Evolutionary conservation across 805 yeast species (phyloP), one percentile per base, ranked within the genome.

Genomic region (Kazachstania bromeliacearum): DNA sequence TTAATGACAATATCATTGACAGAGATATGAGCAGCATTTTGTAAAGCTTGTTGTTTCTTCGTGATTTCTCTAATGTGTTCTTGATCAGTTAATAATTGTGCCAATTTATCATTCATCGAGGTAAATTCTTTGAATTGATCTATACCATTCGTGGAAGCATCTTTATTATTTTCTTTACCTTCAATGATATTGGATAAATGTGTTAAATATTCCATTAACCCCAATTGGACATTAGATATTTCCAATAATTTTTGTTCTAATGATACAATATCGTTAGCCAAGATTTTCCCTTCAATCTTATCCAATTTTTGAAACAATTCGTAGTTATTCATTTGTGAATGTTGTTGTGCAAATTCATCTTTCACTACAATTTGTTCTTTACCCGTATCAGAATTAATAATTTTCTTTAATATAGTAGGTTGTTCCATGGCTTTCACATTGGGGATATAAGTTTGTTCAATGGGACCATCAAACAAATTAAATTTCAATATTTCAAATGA

Each of bases 401-500:
- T 57, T 46, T 71, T 62, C 9, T 68, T 60, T 14, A 66, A 51
- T 4, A 71, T 62, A 36, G 63, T 66, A 14, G 75, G 71, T 41
- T 68, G 71, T 2, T 52, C 54, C 45, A 68, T 66, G 13, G 62
- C 42, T 17, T 57, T 61, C 2, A 73, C 77, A 46, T 76, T 77
- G 39, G 76, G 79, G 35, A 75, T 76, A 30, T 66, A 55, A 3
- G 80, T 71, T 46, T 73, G 79, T 37, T 64, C 64, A 5, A 72
- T 63, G 18, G 79, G 64, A 24, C 66, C 66, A 33, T 68, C 65
- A 60, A 70, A 81, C 2, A 73, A 64, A 29, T 73, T 69, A 45
- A 81, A 53, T 50, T 70, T 70, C 44, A 82, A 62, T 5, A 82
- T 51, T 56, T 82, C 94, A 57, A 75, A 79, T 19, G 70, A 68